A percentile compares a stretch with the other conserved stretches of the same genome.
Evolutionary conservation across 2,329 filamentous ascomycete species (phyloP).

Genomic region (Stagonosporopsis vannaccii): DNA sequence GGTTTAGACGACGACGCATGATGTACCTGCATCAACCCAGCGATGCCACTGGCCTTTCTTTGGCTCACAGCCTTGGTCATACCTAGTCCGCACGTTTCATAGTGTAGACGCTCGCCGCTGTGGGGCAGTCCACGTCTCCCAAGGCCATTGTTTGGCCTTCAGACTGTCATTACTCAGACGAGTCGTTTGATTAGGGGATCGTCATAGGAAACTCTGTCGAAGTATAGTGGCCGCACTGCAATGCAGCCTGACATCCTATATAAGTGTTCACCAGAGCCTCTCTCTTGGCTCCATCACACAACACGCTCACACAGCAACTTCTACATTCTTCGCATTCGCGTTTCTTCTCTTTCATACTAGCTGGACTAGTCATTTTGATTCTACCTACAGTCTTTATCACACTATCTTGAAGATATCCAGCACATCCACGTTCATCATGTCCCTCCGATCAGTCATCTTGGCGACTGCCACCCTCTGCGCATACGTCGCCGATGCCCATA

Average conservation of each 20-base stretch:
- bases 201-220: slow-evolving; percentile 17
- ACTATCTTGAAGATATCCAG: slow-evolving; percentile 27
- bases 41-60: slow-evolving; percentile 27
- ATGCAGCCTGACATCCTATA: slow-evolving; percentile 27
- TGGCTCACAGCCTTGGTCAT: slow-evolving; percentile 38
- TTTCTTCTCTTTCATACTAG: slow-evolving; percentile 17
- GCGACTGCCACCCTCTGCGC: slow-evolving; percentile 40
- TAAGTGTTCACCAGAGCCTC: slow-evolving; percentile 29
- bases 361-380: slow-evolving; percentile 19
- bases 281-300: slow-evolving; percentile 26
- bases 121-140: slow-evolving; percentile 30
- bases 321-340: slow-evolving; percentile 27
- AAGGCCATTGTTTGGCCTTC: slow-evolving; percentile 36
- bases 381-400: slow-evolving; percentile 23
- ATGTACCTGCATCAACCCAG: slow-evolving; percentile 38
- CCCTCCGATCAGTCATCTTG: slow-evolving; percentile 63
- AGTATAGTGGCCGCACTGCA: slow-evolving; percentile 19
- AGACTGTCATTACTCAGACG: slow-evolving; percentile 33
- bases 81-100: slow-evolving; percentile 42
- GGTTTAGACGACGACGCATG: slow-evolving; percentile 30
- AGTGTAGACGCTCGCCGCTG: slow-evolving; percentile 38
- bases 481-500: slow-evolving; percentile 70
- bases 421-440: slow-evolving; percentile 49
- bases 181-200: slow-evolving; percentile 43
- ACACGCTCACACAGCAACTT: slow-evolving; percentile 29